Evolutionary conservation across 768 basidiomycete species (phyloP), one percentile per base, ranked within the genome.

Genomic region (Leccinum disarticulatum): DNA sequence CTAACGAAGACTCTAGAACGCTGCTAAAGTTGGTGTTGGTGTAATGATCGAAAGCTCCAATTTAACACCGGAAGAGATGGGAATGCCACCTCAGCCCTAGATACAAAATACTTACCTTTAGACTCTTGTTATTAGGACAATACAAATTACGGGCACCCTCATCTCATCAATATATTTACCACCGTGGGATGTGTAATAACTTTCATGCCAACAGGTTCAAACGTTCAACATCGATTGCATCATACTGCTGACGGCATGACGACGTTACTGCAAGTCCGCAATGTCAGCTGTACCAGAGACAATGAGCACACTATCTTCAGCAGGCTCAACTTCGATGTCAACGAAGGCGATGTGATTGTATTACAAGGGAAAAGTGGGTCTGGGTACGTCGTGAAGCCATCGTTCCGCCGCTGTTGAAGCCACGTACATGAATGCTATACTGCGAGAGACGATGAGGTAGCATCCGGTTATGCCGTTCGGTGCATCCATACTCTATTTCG

Each of bases 21-120:
- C 93, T 46, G 91, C 93, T 30, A 96, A 95, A 77, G 88, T 97
- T 60, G 96, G 96, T 61, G 88, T 98, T 9, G 95, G 95, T 79
- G 93, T 98, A 75, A 96, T 95, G 93, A 93, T 98, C 61, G 95
- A 98, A 82, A 90, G 87, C 71, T 84, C 87, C 38, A 83, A 78
- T 62, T 74, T 93, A 76, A 87, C 88, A 19, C 90, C 88, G 8
- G 91, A 93, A 78, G 91, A 93, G 79, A 90, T 92, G 90, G 73
- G 84, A 60, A 79, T 85, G 77, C 75, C 79, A 57, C 82, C 83
- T 69, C 81, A 80, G 63, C 76, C 77, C 64, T 80, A 80, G 70
- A 76, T 68, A 68, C 59, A 50, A 64, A 61, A 50, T 63, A 61
- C 8, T 59, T 66, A 33, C 33, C 10, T 64, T 46, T 75, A 73